A percentile compares a stretch with the other conserved stretches of the same genome.
phyloP scores from a whole-genome alignment of 2,329 filamentous ascomycete species.

The Colletotrichum shisoi region DNA sequence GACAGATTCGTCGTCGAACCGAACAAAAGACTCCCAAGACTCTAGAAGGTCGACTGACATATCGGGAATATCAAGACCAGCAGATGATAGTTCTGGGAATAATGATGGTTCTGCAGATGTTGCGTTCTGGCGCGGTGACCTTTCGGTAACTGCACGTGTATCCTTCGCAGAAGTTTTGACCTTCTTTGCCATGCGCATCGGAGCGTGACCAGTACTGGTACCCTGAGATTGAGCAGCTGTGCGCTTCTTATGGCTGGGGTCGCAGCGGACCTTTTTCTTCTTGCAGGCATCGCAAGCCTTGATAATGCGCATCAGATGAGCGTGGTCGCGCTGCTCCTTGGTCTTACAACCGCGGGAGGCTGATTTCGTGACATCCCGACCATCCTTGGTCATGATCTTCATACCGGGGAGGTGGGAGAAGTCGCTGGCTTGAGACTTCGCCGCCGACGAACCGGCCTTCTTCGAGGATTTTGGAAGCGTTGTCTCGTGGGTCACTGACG shows the following conservation, averaged over 20 bases:
- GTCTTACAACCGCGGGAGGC: slow-evolving; percentile 70
- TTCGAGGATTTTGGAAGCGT: slow-evolving; percentile 43
- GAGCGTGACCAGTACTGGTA: slow-evolving; percentile 31
- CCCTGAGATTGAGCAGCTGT: slow-evolving; percentile 48
- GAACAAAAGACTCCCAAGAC: slow-evolving; percentile 57
- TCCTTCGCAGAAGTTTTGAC: slow-evolving; percentile 46
- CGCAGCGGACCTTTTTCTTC: slow-evolving; percentile 70
- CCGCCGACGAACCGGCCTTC: slow-evolving; percentile 41
- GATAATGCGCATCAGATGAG: slow-evolving; percentile 71
- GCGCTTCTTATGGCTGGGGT: slow-evolving; percentile 66
- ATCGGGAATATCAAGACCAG: slow-evolving; percentile 39
- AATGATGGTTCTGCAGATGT: slow-evolving; percentile 27
- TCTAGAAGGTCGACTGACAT: slow-evolving; percentile 42
- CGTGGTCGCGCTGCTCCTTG: slow-evolving; percentile 72
- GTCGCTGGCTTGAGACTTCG: slow-evolving; percentile 48
- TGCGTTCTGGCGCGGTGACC: slow-evolving; percentile 4
- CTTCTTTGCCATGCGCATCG: slow-evolving; percentile 55
- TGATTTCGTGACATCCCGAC: slow-evolving; percentile 68
- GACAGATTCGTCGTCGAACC: slow-evolving; percentile 52
- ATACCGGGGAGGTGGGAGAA: slow-evolving; percentile 67
- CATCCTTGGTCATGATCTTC: slow-evolving; percentile 72
- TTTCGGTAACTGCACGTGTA: slow-evolving; percentile 15
- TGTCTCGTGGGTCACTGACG: slow-evolving; percentile 44
- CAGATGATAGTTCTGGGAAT: slow-evolving; percentile 39
- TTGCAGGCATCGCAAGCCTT: slow-evolving; percentile 71